Base-by-base conservation (phyloP, 345 rosid species). In the Camelina sativa region DNA sequence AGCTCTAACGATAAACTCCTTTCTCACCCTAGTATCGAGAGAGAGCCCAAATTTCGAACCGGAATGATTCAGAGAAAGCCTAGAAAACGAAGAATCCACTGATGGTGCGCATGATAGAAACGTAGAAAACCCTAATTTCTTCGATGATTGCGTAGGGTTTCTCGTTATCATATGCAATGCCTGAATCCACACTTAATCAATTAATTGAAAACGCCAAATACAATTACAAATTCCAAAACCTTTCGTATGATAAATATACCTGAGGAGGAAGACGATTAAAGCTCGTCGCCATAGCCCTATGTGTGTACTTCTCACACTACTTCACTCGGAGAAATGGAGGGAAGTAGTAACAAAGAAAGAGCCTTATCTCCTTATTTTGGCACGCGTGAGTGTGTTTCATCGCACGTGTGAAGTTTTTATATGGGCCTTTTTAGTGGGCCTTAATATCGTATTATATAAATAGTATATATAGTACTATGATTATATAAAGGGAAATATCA, bases 261-360 rank as follows among this genome's bases (percentile, higher is more conserved):
- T 87, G 96, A 75, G 89, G 96, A 75, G 89, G 88, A 34, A 89
- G 88, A 76, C 87, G 79, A 60, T 86, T 88, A 48, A 86, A 84
- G 59, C 72, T 71, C 38, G 72, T 77, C 76, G 79, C 87, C 94
- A 87, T 86, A 40, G 83, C 55, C n/a, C n/a, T 73, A 16, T 4
- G 6, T 4, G 6, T 38, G 43, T 1, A 17, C 60, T 54, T 54
- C 41, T 57, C 67, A 58, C 61, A 4, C 28, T 25, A 25, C 25
- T 8, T 50, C 55, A 54, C 76, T 67, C 71, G 59, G n/a, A 19
- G 37, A 43, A 25, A 64, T 10, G 48, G 67, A 41, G 55, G 9
- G 77, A 52, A 67, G 62, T 2, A 6, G 3, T 9, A 2, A 5
- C 4, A 11, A 34, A 34, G 7, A 2, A 0, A 38, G 57, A 34